Conservation (phyloP, 345 rosid species). For the Citrus trifoliata region DNA sequence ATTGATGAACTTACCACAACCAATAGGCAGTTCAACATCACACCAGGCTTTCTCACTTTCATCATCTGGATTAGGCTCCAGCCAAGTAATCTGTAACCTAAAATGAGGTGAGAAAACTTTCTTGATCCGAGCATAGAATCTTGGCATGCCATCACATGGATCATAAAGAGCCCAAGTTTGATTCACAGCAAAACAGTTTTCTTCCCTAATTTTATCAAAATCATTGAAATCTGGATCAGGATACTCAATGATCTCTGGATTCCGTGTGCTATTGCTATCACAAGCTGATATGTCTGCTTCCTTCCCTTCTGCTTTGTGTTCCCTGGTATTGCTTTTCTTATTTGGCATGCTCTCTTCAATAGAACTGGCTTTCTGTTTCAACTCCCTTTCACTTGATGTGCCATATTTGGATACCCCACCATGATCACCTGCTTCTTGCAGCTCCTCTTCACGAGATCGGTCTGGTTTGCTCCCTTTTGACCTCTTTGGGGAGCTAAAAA, state of each 20-base stretch:
- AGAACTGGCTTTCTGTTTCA: constrained; percentile 25
- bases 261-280: constrained; percentile 6
- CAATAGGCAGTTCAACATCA: constrained; percentile 48
- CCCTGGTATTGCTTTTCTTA: constrained; percentile 23
- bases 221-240: constrained; percentile 78
- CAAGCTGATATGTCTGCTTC: constrained; percentile 15
- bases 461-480: constrained; percentile 25
- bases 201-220: constrained; percentile 48
- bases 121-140: constrained; percentile 59
- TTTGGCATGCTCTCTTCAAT: constrained; percentile 21
- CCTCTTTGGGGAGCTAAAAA: constrained; percentile 30
- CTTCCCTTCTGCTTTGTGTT: constrained; percentile 25
- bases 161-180: constrained; percentile 92
- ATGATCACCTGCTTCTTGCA: constrained; percentile 12
- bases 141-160: constrained; percentile 73
- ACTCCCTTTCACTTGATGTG: constrained; percentile 22
- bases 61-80: constrained; percentile 48
- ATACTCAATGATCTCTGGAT: constrained; percentile 14
- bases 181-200: constrained; percentile 52
- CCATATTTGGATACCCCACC: constrained; percentile 22
- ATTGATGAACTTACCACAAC: constrained; percentile 55
- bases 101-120: constrained; percentile 56
- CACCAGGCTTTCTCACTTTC: constrained; percentile 35
- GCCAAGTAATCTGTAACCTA: constrained; percentile 70
- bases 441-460: constrained; percentile 15